Conservation (phyloP, 1,139 yeast species). For the Nadsonia commutata region DNA sequence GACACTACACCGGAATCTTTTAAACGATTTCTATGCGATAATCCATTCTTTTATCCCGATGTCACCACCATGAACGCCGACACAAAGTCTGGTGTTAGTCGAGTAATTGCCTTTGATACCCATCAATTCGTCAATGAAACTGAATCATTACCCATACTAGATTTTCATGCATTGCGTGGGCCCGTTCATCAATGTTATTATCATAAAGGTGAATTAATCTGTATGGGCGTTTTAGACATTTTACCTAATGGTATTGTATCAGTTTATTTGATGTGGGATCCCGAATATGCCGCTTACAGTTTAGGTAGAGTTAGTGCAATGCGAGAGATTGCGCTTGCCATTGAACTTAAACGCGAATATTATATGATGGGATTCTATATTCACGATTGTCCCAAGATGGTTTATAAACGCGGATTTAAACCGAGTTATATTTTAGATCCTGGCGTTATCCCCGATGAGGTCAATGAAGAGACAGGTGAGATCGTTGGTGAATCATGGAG, state of each 20-base stretch:
- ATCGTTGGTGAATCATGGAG: neutral
- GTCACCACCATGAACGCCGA: neutral
- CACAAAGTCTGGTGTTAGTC: neutral
- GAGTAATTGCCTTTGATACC: constrained; percentile 1
- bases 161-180: constrained; percentile 19
- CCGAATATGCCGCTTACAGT: constrained; percentile 54
- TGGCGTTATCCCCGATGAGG: constrained; percentile 8
- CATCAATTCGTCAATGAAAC: neutral
- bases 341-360: constrained; percentile 27
- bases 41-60: constrained; percentile 35
- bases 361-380: constrained; percentile 66
- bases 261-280: constrained; percentile 83
- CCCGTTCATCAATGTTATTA: constrained; percentile 69
- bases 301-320: constrained; percentile 70
- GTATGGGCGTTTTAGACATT: constrained; percentile 65
- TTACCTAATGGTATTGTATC: constrained; percentile 68
- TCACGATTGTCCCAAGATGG: constrained; percentile 70
- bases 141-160: neutral
- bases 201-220: constrained; percentile 46
- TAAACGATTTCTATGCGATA: constrained; percentile 49
- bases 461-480: neutral
- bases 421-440: constrained; percentile 26
- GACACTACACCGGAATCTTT: constrained; percentile 37
- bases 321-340: constrained; percentile 44
- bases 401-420: constrained; percentile 53